Evolutionary conservation across 768 basidiomycete genomes (phyloP).

Genomic region (Pleurotus cornucopiae): DNA sequence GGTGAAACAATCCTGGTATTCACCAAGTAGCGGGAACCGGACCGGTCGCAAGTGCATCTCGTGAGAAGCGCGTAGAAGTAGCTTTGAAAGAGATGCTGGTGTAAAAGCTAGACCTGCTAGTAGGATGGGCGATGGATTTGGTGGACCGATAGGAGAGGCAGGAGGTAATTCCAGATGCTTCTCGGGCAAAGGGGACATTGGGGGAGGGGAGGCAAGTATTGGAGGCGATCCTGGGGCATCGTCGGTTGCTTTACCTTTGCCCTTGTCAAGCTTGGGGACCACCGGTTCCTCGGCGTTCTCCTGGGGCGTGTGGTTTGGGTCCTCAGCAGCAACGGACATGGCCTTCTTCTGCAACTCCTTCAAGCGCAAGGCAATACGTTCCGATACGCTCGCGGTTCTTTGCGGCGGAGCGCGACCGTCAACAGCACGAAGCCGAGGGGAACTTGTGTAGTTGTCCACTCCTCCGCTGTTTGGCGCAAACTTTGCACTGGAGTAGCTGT

Average conservation of each 20-base stretch:
- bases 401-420: slow-evolving; percentile 51
- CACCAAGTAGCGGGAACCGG: slow-evolving; percentile 75
- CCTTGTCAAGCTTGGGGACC: slow-evolving; percentile 72
- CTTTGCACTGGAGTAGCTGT: slow-evolving; percentile 54
- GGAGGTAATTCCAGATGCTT: slow-evolving; percentile 38
- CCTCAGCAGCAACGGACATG: slow-evolving; percentile 22
- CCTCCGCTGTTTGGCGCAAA: slow-evolving; percentile 71
- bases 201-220: slow-evolving; percentile 50
- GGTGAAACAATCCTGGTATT: slow-evolving; percentile 82
- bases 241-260: slow-evolving; percentile 66
- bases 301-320: slow-evolving; percentile 19
- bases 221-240: slow-evolving; percentile 25
- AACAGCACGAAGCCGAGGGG: slow-evolving; percentile 60
- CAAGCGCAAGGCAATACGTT: slow-evolving; percentile 80
- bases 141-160: slow-evolving; percentile 31
- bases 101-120: slow-evolving; percentile 73
- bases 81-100: slow-evolving; percentile 58
- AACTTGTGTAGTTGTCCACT: slow-evolving; percentile 77
- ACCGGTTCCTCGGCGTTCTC: slow-evolving; percentile 27
- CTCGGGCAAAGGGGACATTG: slow-evolving; percentile 45
- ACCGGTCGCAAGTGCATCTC: slow-evolving; percentile 71
- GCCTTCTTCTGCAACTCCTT: slow-evolving; percentile 71
- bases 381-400: slow-evolving; percentile 77
- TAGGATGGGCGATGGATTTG: slow-evolving; percentile 46
- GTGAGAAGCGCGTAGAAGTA: slow-evolving; percentile 66